Percentiles rank a stretch among this genome's conserved stretches.
Evolutionary conservation across 2,329 filamentous ascomycete genomes (phyloP).

Genomic region (Didymellaceae sp.): DNA sequence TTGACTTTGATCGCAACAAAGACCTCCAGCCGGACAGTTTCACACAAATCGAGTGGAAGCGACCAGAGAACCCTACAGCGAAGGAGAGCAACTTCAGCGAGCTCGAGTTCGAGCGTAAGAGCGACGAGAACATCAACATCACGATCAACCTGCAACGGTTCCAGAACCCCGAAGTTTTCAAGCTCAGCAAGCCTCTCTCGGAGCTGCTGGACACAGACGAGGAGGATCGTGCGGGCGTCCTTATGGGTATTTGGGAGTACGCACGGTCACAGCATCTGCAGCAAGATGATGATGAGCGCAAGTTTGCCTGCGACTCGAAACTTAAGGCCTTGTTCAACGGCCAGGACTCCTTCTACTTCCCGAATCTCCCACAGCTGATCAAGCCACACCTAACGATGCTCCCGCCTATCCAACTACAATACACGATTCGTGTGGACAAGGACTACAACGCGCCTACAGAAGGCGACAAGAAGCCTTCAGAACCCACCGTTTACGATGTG

Average conservation of each 20-base stretch:
- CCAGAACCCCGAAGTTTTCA: constrained; percentile 84
- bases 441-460: constrained; percentile 65
- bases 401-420: constrained; percentile 81
- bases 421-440: constrained; percentile 89
- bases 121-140: constrained; percentile 91
- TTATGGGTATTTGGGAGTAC: constrained; percentile 96
- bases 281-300: constrained; percentile 93
- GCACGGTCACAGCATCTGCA: constrained; percentile 84
- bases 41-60: constrained; percentile 82
- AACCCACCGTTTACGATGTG: constrained; percentile 88
- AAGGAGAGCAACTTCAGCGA: constrained; percentile 84
- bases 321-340: constrained; percentile 76
- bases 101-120: constrained; percentile 86
- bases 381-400: constrained; percentile 79
- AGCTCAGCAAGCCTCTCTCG: constrained; percentile 77
- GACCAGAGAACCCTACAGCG: constrained; percentile 70
- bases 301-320: constrained; percentile 86
- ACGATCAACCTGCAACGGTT: constrained; percentile 85
- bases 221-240: constrained; percentile 84
- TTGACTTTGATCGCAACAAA: constrained; percentile 62
- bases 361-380: constrained; percentile 81
- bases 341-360: constrained; percentile 81
- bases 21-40: constrained; percentile 71
- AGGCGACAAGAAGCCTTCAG: constrained; percentile 67
- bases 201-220: constrained; percentile 86